Base-by-base conservation (phyloP, 1,284 basidiomycete species). In the Golubevia sp. region DNA sequence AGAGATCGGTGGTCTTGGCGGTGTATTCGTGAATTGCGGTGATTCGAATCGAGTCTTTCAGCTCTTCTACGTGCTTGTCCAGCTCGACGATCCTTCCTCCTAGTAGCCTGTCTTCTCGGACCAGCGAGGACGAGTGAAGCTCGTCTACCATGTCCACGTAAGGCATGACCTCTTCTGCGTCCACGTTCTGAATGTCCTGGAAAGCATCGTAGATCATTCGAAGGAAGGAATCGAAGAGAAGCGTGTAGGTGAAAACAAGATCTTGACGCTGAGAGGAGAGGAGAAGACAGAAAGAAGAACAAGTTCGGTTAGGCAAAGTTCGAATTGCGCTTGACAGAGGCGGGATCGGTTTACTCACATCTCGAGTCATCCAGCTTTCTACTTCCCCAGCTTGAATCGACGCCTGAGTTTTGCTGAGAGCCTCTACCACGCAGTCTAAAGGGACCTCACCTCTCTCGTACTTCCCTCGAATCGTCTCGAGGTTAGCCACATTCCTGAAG, bases 371-470 rank as follows among this genome's bases (percentile, higher is more conserved):
- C 96, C 96, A 98, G 50, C 54, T 89, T 88, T 71, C 59, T 48
- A 80, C 72, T 24, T 73, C 66, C 48, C 87, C 86, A 68, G 94
- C 92, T 48, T 88, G 85, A 73, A 91, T 86, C 2, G 90, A 88
- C 76, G 91, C 91, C 34, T 87, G 86, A 15, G 96, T 88, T 56
- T 89, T 88, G 57, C 89, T 87, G 53, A 97, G 85, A 15, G 93
- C 94, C 82, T 98, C 95, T 0, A 91, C 91, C 56, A 99, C 89
- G 84, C 96, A 99, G 75, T 97, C 95, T 21, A 96, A 86, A 2
- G 96, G 96, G 4, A 97, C 92, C 72, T 95, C 90, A 71, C 93
- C 91, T 25, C 91, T 88, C 85, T 95, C 92, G 79, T 91, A 97
- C 79, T 94, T 91, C 58, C 90, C 88, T 68, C 90, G 90, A 67